phyloP scores from a whole-genome alignment of 495 filamentous ascomycete species.

The Aspergillus heteromorphus region DNA sequence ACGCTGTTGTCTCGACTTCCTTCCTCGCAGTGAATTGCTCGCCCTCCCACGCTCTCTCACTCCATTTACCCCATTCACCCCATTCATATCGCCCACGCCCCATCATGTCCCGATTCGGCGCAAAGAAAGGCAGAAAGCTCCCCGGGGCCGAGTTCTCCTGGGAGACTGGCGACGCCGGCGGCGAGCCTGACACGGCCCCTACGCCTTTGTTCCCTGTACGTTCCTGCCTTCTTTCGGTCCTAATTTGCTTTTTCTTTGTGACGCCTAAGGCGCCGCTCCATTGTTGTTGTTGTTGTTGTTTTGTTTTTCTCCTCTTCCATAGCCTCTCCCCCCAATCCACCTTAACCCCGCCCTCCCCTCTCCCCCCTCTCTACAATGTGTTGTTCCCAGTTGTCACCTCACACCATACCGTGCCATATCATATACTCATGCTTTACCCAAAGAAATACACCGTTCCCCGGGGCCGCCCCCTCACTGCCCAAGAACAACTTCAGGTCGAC shows the following conservation, averaged over 20 bases:
- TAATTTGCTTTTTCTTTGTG: neutral
- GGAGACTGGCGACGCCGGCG: constrained; percentile 31
- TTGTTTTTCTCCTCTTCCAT: neutral
- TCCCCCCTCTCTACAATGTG: too few species aligned
- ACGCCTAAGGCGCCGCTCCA: too few species aligned
- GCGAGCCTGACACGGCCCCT: constrained; percentile 37
- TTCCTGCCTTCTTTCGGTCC: constrained; percentile 5
- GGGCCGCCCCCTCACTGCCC: constrained; percentile 25
- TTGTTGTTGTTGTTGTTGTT: neutral
- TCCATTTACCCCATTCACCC: neutral
- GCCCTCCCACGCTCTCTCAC: too few species aligned
- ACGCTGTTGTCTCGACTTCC: neutral
- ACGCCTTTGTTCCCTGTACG: constrained; percentile 41
- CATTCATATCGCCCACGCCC: neutral
- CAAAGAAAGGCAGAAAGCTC: constrained; percentile 32
- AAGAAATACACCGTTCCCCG: constrained; percentile 37
- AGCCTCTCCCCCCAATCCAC: neutral
- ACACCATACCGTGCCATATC: too few species aligned
- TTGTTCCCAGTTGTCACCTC: too few species aligned
- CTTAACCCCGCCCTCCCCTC: neutral
- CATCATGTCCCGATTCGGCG: constrained; percentile 38
- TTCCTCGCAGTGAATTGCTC: neutral
- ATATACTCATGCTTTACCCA: neutral
- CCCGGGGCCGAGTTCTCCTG: constrained; percentile 41
- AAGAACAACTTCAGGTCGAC: constrained; percentile 38